Conservation (phyloP, 2,329 filamentous ascomycete genomes). For the Diaporthe citri region DNA sequence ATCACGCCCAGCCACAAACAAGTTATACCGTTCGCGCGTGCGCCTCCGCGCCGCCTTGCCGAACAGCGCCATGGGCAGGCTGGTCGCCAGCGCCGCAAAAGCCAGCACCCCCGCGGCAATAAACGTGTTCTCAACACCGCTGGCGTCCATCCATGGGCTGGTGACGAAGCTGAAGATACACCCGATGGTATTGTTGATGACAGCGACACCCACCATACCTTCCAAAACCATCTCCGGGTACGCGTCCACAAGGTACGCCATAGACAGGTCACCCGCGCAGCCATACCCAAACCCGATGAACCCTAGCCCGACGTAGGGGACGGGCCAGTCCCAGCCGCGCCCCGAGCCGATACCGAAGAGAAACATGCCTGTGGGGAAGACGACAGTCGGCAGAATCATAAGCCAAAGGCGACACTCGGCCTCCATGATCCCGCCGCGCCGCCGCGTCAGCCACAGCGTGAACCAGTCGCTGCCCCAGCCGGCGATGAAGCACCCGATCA, state of each 20-base stretch:
- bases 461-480: constrained; percentile 50
- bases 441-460: constrained; percentile 47
- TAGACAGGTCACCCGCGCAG: constrained; percentile 56
- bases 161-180: constrained; percentile 39
- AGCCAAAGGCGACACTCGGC: constrained; percentile 49
- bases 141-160: constrained; percentile 39
- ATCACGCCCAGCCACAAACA: constrained; percentile 62
- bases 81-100: constrained; percentile 63
- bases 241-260: constrained; percentile 62
- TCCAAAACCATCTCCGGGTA: constrained; percentile 62
- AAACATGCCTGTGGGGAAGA: constrained; percentile 59
- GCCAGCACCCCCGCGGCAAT: constrained; percentile 61
- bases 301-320: constrained; percentile 60
- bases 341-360: constrained; percentile 65
- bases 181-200: constrained; percentile 45
- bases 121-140: constrained; percentile 36
- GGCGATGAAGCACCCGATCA: constrained; percentile 44
- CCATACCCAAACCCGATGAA: constrained; percentile 58
- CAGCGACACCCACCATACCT: constrained; percentile 62
- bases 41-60: constrained; percentile 62
- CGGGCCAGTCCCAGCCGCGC: constrained; percentile 56
- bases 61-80: constrained; percentile 66
- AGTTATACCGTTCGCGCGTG: constrained; percentile 60
- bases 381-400: constrained; percentile 50
- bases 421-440: constrained; percentile 50